Evolutionary conservation across 2,329 filamentous ascomycete species (phyloP).

Genomic region (Simplicillium sp.): DNA sequence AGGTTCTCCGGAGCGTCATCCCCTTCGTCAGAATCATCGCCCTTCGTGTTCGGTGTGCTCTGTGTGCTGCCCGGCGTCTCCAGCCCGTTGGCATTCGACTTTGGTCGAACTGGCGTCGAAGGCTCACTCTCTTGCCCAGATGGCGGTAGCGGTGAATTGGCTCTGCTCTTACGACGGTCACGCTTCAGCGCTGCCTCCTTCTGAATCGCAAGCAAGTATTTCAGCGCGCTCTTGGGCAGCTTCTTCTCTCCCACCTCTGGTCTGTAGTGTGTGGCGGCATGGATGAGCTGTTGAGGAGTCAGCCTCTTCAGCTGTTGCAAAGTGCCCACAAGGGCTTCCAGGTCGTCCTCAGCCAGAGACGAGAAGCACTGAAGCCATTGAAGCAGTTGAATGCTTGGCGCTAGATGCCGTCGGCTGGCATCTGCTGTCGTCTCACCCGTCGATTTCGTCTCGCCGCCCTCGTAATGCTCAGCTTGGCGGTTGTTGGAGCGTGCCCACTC

Average conservation of each 20-base stretch:
- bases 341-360: conserved; percentile 73
- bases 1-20: conserved; percentile 65
- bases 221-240: conserved; percentile 77
- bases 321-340: conserved; percentile 80
- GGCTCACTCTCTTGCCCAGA: conserved; percentile 27
- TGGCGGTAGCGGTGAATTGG: conserved; percentile 29
- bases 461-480: conserved; percentile 88
- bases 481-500: conserved; percentile 96
- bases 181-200: conserved; percentile 55
- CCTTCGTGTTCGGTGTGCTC: conserved; percentile 25
- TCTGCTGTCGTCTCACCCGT: conserved; percentile 84
- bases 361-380: conserved; percentile 99
- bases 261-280: conserved; percentile 86
- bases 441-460: conserved; percentile 77
- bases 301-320: conserved; percentile 80
- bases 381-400: conserved; percentile 83
- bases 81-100: conserved; percentile 32
- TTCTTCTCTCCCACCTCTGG: conserved; percentile 93
- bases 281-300: conserved; percentile 80
- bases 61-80: conserved; percentile 31
- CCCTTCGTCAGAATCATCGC: conserved; percentile 43
- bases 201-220: conserved; percentile 74
- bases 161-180: conserved; percentile 40
- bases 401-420: conserved; percentile 71
- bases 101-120: conserved; percentile 29